phyloP scores from a whole-genome alignment of 805 yeast genomes.

The Monosporozyma siamensis region DNA sequence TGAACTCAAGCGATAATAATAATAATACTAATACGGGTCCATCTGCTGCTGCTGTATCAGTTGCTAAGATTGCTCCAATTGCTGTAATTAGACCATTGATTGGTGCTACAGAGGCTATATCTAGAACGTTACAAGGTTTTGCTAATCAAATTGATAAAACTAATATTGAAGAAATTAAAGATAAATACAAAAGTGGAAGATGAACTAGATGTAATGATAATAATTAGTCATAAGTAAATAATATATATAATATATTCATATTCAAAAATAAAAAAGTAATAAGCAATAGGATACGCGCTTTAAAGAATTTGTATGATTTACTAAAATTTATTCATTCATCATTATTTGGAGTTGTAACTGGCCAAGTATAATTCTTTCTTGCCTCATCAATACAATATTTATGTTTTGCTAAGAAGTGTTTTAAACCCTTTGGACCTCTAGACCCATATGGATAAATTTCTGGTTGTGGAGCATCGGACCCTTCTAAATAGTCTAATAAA shows the following conservation, averaged over 20 bases:
- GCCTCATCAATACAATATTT: slow-evolving; percentile 58
- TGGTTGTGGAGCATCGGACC: slow-evolving; percentile 58
- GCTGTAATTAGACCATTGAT: slow-evolving; percentile 75
- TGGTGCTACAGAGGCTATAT: slow-evolving; percentile 86
- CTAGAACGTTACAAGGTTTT: slow-evolving; percentile 73
- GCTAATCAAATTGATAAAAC: slow-evolving; percentile 70
- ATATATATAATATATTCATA: not conserved
- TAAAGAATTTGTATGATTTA: not conserved
- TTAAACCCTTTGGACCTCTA: slow-evolving; percentile 70
- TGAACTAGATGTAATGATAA: no score
- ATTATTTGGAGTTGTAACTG: slow-evolving; percentile 45
- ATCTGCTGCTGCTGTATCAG: slow-evolving; percentile 54
- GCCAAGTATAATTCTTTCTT: slow-evolving; percentile 79
- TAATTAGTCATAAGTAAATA: no score
- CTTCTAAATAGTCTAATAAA: slow-evolving; percentile 68
- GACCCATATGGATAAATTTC: slow-evolving; percentile 76
- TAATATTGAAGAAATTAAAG: slow-evolving; percentile 48
- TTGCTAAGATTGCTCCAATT: slow-evolving; percentile 72
- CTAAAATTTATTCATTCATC: not conserved
- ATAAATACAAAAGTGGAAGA: slow-evolving; percentile 47
- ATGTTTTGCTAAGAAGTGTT: slow-evolving; percentile 52
- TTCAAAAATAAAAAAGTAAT: not conserved
- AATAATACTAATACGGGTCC: slow-evolving; percentile 41
- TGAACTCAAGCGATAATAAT: slow-evolving; percentile 11
- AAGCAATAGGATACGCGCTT: not conserved